These are phyloP conservation scores for Leishmania mexicana DNA, from an alignment of 208 protist species.

Conservation along the genomic window DNA sequence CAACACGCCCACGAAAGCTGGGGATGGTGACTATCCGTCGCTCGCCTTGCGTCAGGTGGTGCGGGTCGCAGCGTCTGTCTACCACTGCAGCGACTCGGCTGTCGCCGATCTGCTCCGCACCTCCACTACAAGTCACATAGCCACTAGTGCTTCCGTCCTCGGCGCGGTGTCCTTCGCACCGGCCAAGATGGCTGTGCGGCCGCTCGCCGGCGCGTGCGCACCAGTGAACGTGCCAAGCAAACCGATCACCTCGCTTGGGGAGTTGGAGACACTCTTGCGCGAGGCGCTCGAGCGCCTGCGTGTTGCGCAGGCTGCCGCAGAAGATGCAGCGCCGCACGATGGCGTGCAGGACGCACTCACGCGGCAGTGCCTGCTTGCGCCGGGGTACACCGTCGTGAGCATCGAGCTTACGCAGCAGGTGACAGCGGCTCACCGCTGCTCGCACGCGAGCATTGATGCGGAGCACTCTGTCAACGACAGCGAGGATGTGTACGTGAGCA, in stretches of 20 bases:
- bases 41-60: slow-evolving; percentile 7
- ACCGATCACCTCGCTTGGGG: background rate
- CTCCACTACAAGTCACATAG: slow-evolving; percentile 8
- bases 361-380: slow-evolving; percentile 8
- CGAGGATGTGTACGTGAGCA: slow-evolving; percentile 17
- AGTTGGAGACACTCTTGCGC: slow-evolving; percentile 22
- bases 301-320: slow-evolving; percentile 4
- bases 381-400: slow-evolving; percentile 19
- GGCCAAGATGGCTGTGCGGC: slow-evolving; percentile 7
- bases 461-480: background rate
- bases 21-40: background rate
- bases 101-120: slow-evolving; percentile 29
- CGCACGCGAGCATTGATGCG: background rate
- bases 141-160: background rate
- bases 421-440: background rate
- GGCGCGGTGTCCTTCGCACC: slow-evolving; percentile 10
- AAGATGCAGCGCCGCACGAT: background rate
- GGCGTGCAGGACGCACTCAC: slow-evolving; percentile 1
- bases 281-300: slow-evolving; percentile 26
- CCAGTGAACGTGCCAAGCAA: slow-evolving; percentile 18
- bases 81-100: slow-evolving; percentile 20
- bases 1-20: too few species aligned
- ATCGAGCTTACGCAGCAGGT: slow-evolving; percentile 26
- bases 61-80: slow-evolving; percentile 29
- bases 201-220: slow-evolving; percentile 2